These are phyloP conservation scores for Irpex lacteus DNA, from an alignment of 1,284 basidiomycete species.

Conservation along the genomic window DNA sequence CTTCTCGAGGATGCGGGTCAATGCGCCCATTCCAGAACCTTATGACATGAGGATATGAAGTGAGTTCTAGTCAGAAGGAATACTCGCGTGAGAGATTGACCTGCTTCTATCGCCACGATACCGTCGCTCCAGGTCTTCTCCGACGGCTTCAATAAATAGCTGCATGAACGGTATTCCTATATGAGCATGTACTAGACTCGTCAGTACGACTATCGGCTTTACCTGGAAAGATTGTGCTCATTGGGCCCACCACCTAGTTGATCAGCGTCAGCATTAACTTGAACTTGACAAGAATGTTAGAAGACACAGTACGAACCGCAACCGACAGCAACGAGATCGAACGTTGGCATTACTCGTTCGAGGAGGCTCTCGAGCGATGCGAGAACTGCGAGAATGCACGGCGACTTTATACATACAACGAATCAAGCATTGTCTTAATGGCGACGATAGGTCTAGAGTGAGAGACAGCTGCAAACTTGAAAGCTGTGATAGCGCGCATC, in stretches of 20 bases:
- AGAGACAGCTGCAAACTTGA: slow-evolving; percentile 1
- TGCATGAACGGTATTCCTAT: slow-evolving; percentile 25
- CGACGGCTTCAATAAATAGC: slow-evolving; percentile 69
- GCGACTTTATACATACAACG: background rate
- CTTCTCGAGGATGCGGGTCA: slow-evolving; percentile 49
- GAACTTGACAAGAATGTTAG: background rate
- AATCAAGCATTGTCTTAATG: background rate
- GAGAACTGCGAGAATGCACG: background rate
- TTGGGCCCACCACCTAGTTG: slow-evolving; percentile 61
- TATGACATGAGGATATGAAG: background rate
- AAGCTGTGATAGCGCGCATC: background rate
- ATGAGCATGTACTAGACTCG: background rate
- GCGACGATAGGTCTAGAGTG: background rate
- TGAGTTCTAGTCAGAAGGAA: background rate
- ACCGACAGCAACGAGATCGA: slow-evolving; percentile 73
- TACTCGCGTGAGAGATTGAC: slow-evolving; percentile 33
- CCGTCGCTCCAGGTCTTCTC: slow-evolving; percentile 63
- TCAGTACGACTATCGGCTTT: background rate
- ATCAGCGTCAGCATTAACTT: background rate
- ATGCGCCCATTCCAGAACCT: slow-evolving; percentile 73
- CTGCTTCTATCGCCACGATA: slow-evolving; percentile 71
- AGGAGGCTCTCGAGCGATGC: slow-evolving; percentile 3
- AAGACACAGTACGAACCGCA: slow-evolving; percentile 39
- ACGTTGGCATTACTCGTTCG: slow-evolving; percentile 37
- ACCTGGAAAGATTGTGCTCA: slow-evolving; percentile 76